Conservation (phyloP, 2,329 filamentous ascomycete species). For the Aspergillus novoparasiticus region DNA sequence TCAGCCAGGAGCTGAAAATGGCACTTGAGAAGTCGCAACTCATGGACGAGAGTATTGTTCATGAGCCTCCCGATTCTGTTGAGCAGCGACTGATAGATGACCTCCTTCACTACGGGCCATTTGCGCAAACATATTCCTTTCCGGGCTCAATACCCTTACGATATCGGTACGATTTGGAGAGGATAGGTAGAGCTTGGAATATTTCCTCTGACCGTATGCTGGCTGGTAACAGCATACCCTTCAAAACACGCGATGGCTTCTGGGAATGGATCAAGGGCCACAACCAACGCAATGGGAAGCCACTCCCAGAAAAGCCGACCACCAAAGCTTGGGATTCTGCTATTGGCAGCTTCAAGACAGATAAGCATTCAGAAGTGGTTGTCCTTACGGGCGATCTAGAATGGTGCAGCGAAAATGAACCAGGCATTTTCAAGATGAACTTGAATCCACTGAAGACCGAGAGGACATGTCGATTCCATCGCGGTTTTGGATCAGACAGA, state of each 20-base stretch:
- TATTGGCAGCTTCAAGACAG: conserved; percentile 33
- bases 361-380: conserved; percentile 40
- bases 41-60: neutral
- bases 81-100: conserved; percentile 30
- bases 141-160: conserved; percentile 33
- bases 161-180: conserved; percentile 42
- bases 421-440: conserved; percentile 41
- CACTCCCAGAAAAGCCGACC: conserved; percentile 35
- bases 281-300: conserved; percentile 24
- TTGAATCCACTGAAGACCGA: conserved; percentile 47
- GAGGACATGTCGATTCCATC: conserved; percentile 47
- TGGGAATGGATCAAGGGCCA: conserved; percentile 36
- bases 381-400: conserved; percentile 44
- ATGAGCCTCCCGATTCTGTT: conserved; percentile 16
- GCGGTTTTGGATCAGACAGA: conserved; percentile 50
- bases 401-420: conserved; percentile 37
- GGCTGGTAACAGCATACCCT: conserved; percentile 25
- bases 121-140: conserved; percentile 32
- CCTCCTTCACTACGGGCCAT: conserved; percentile 39
- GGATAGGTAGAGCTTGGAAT: conserved; percentile 34
- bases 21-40: conserved; percentile 9
- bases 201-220: conserved; percentile 33
- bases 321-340: conserved; percentile 39
- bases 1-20: conserved; percentile 20
- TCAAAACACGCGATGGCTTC: conserved; percentile 33